phyloP scores from a whole-genome alignment of 768 basidiomycete species.

The Psilocybe sp. region DNA sequence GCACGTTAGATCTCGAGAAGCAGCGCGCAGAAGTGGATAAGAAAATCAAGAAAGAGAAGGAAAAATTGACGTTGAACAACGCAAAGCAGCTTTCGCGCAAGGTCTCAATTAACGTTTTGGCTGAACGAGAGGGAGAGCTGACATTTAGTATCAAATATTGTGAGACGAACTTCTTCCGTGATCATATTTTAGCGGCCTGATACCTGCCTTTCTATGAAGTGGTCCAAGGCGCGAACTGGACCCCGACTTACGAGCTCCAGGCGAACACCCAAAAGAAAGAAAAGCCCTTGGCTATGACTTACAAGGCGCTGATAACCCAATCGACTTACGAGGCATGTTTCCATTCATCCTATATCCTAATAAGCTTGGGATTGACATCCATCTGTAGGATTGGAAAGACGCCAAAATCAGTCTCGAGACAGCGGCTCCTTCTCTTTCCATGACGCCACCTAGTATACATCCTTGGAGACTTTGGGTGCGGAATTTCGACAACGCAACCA shows the following conservation, averaged over 20 bases:
- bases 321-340: constrained; percentile 33
- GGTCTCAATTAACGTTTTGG: background rate
- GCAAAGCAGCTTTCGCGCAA: too few relatives aligned
- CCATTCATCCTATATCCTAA: background rate
- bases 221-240: constrained; percentile 28
- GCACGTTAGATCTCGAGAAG: constrained; percentile 20
- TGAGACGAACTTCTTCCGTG: constrained; percentile 6
- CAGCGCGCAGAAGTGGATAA: constrained; percentile 12
- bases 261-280: constrained; percentile 31
- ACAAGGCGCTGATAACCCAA: constrained; percentile 38
- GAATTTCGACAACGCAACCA: too few relatives aligned
- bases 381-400: constrained; percentile 30
- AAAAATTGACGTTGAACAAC: too few relatives aligned
- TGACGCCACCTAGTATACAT: background rate
- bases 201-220: constrained; percentile 5
- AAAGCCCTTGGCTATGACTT: constrained; percentile 26
- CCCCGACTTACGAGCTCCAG: constrained; percentile 36
- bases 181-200: background rate
- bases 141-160: constrained; percentile 25
- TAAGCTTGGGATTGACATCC: background rate
- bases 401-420: constrained; percentile 34
- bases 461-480: constrained; percentile 3
- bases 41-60: too few relatives aligned
- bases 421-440: constrained; percentile 1
- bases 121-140: constrained; percentile 6